Evolutionary conservation across 208 protist species (phyloP).

Genomic region (Novymonas esmeraldas): DNA sequence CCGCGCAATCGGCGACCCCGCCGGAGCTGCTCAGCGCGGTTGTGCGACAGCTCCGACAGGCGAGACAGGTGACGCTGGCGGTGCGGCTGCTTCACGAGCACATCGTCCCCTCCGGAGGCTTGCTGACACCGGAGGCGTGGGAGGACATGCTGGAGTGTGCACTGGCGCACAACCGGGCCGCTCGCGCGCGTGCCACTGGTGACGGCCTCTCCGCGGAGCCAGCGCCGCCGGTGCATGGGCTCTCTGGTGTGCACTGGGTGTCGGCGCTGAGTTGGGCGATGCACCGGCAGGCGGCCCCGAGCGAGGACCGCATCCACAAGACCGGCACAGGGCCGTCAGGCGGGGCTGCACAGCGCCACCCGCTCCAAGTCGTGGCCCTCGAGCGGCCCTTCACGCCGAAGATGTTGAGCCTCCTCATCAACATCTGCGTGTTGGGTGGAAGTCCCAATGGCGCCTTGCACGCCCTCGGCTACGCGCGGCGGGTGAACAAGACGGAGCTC

Average conservation of each 20-base stretch:
- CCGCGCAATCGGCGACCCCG: slow-evolving; percentile 38
- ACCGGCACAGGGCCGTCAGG: slow-evolving; percentile 64
- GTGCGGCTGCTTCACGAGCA: slow-evolving; percentile 71
- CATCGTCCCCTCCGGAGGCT: slow-evolving; percentile 61
- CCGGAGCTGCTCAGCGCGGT: slow-evolving; percentile 62
- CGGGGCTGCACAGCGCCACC: slow-evolving; percentile 36
- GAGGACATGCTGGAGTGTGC: slow-evolving; percentile 67
- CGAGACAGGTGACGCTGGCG: slow-evolving; percentile 47
- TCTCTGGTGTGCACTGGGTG: slow-evolving; percentile 67
- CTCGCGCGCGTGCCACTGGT: slow-evolving; percentile 9
- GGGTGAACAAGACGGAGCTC: slow-evolving; percentile 70
- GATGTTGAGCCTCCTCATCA: slow-evolving; percentile 72
- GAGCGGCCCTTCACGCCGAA: slow-evolving; percentile 40
- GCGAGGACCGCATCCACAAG: slow-evolving; percentile 48
- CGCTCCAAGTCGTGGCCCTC: slow-evolving; percentile 19
- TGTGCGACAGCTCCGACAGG: slow-evolving; percentile 61
- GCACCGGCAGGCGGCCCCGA: slow-evolving; percentile 45
- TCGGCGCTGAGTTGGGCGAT: slow-evolving; percentile 80
- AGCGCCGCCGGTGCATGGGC: not conserved
- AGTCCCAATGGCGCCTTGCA: slow-evolving; percentile 71
- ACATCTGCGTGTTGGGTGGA: slow-evolving; percentile 79
- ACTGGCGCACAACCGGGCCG: slow-evolving; percentile 67
- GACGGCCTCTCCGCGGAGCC: not conserved
- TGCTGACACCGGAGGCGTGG: slow-evolving; percentile 46
- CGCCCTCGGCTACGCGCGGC: slow-evolving; percentile 67